Conservation (phyloP, 345 rosid genomes). For the Nephelium lappaceum region DNA sequence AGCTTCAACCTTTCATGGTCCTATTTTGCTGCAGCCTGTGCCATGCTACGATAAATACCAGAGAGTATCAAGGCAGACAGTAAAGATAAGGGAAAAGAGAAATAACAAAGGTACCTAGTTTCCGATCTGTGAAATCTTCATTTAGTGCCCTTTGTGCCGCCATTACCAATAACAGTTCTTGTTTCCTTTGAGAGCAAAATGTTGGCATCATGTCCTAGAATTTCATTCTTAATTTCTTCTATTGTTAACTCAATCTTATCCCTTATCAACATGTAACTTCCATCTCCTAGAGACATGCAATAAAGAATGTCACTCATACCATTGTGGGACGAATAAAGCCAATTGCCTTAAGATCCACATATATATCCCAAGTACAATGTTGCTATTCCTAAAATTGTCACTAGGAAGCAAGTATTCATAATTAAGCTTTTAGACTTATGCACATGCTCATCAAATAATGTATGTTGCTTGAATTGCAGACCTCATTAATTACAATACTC, state of each 20-base stretch:
- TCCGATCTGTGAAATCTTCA: constrained; percentile 25
- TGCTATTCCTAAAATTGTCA: too few species aligned
- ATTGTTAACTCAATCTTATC: constrained; percentile 40
- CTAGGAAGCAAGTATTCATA: too few species aligned
- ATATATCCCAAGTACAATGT: too few species aligned
- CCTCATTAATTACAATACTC: too few species aligned
- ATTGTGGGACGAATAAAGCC: too few species aligned
- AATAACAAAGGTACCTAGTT: neutral
- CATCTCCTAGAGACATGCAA: too few species aligned
- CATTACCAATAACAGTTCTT: constrained; percentile 37
- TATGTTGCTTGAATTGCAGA: too few species aligned
- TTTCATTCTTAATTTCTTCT: constrained; percentile 39
- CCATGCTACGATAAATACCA: neutral
- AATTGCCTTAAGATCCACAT: too few species aligned
- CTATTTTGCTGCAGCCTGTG: constrained; percentile 33
- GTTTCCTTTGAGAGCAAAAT: constrained; percentile 39
- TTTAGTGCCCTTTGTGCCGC: constrained; percentile 41
- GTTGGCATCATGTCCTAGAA: constrained; percentile 37
- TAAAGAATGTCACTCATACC: too few species aligned
- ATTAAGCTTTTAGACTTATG: too few species aligned
- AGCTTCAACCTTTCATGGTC: constrained; percentile 36
- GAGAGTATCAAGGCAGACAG: neutral
- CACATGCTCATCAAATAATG: too few species aligned
- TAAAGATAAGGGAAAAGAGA: neutral
- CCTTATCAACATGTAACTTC: constrained; percentile 4